Percentiles rank a stretch among this genome's conserved stretches.
Conservation (phyloP, 345 rosid genomes). For the Ceriops zippeliana region DNA sequence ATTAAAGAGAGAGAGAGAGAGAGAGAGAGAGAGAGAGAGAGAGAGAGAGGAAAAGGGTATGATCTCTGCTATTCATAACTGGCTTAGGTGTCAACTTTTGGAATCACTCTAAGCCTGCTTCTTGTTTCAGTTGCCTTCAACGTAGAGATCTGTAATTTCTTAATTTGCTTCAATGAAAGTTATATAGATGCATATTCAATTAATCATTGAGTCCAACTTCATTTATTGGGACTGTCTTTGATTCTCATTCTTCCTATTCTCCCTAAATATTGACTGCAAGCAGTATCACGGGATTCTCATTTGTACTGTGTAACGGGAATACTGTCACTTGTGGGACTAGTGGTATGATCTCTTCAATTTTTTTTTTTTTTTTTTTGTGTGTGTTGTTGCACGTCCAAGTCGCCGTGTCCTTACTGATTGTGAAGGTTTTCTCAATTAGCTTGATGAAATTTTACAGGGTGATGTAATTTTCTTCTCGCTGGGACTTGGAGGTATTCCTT, state of each 20-base stretch:
- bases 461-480: conserved; percentile 26
- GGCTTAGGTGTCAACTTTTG: conserved; percentile 23
- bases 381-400: no score
- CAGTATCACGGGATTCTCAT: conserved; percentile 15
- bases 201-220: not conserved
- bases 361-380: not conserved
- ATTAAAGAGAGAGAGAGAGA: not conserved
- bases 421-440: not conserved
- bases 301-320: conserved; percentile 22
- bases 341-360: conserved; percentile 15
- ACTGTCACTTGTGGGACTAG: conserved; percentile 30
- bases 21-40: no score
- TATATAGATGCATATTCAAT: not conserved
- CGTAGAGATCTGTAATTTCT: conserved; percentile 14
- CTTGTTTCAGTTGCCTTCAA: conserved; percentile 30
- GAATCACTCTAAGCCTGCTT: conserved; percentile 24
- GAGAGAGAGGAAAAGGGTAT: not conserved
- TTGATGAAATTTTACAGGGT: conserved; percentile 8
- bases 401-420: not conserved
- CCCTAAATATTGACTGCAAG: conserved; percentile 11
- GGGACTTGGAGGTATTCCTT: conserved; percentile 34
- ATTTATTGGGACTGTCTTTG: not conserved
- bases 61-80: not conserved
- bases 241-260: not conserved
- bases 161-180: not conserved